Base-by-base conservation (phyloP, 345 rosid species). In the Gynandropsis gynandra region DNA sequence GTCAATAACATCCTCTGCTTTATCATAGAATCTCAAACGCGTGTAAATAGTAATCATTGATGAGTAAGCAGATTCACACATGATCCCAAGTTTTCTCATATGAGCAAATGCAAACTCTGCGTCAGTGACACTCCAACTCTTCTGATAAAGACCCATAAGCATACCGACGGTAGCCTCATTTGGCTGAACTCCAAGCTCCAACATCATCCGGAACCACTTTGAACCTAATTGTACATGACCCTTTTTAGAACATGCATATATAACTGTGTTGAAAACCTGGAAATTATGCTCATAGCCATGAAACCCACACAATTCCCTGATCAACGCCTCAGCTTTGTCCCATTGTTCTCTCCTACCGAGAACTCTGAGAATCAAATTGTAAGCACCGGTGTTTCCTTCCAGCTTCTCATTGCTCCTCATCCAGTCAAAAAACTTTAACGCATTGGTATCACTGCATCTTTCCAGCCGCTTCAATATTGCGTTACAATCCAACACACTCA, bases 41-140 rank as follows among this genome's bases (percentile, higher is more conserved):
- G 88, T 83, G 54, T 80, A 89, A 38, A 89, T 81, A 0, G 88
- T 86, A 56, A 86, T 83, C 90, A 89, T 86, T 0, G 95, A 72
- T 1, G 97, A 80, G 77, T 86, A 89, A 24, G 95, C 97, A 56
- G 88, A 83, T 34, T 81, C 74, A 66, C 97, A 89, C 50, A 70
- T 72, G 31, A 89, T 70, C 52, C 79, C 74, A 7, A 52, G 62
- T 5, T 63, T 77, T 58, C 94, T 81, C 97, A 89, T 83, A 5
- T 56, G 70, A 29, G 74, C 42, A 74, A 86, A 83, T 5, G 71
- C 70, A 55, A 80, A 77, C 56, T 86, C 95, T 1, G 95, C 94
- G 56, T 80, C 94, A 40, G 74, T 79, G 8, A 74, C 81, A 52
- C 78, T 80, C 86, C 86, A 74, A 31, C 82, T 72, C 74, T 86